Base-by-base conservation (phyloP, 2,329 filamentous ascomycete species). In the Fusarium sp. region DNA sequence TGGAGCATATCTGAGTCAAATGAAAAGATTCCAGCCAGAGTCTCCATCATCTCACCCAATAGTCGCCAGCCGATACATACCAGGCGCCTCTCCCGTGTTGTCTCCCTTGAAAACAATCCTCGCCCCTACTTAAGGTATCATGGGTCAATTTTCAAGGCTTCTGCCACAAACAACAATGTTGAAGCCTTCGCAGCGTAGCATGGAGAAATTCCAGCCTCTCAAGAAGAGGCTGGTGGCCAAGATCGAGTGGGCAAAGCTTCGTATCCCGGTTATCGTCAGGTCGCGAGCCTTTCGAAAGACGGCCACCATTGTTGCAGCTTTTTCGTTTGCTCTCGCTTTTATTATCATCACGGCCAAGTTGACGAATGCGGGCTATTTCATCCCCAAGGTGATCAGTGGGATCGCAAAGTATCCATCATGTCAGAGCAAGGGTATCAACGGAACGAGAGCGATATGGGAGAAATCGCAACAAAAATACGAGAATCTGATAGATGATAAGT, bases 401-500 rank as follows among this genome's bases (percentile, higher is more conserved):
- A 57, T 69, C n/a, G 54, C 67, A 49, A 62, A 64, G 49, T 69
- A 65, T 36, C 62, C 69, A 2, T 59, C 60, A 4, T 75, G 72
- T 42, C 31, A 57, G 36, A 67, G 62, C 22, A 56, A 54, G 40
- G 70, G 70, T 11, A 31, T 62, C 5, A 69, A 66, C 9, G 62
- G 66, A 5, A 59, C 61, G 7, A 39, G 38, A 17, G 62, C 70
- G 5, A 61, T 67, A 26, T 75, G 74, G 75, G 58, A 70, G 5
- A 45, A 34, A 26, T 67, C 73, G 5, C 52, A 71, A 17, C 38
- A 65, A 17, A 78, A 76, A 49, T 78, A 73, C 43, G 60, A 59
- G 4, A 50, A 71, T 10, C 47, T 77, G 17, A 39, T 56, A 9
- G 72, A 77, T 9, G 75, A 78, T 39, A 77, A 76, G 59, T 78